Evolutionary conservation across 1,139 yeast genomes (phyloP).

Genomic region (Insectozyma bohioensis): DNA sequence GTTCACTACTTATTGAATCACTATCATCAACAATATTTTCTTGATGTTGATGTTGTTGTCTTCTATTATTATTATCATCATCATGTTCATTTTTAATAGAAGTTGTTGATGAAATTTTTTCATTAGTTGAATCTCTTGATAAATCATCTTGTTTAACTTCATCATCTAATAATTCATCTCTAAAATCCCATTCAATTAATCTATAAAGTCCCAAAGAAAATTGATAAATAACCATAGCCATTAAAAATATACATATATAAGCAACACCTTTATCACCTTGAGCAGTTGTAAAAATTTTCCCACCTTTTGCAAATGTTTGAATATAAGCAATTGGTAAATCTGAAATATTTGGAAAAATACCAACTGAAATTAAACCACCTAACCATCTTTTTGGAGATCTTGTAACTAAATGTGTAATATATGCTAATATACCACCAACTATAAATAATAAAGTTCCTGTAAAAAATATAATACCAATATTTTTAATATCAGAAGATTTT

Average conservation of each 20-base stretch:
- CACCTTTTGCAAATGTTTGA: slow-evolving; percentile 72
- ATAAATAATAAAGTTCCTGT: slow-evolving; percentile 47
- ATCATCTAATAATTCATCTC: slow-evolving; percentile 21
- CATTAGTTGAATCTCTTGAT: slow-evolving; percentile 4
- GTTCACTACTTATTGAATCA: slow-evolving; percentile 8
- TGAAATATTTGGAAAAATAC: slow-evolving; percentile 69
- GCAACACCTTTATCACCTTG: slow-evolving; percentile 83
- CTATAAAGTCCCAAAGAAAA: slow-evolving; percentile 77
- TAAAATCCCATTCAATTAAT: slow-evolving; percentile 71
- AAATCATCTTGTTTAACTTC: slow-evolving; percentile 9
- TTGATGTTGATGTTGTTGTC: too few species aligned
- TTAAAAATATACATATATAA: slow-evolving; percentile 75
- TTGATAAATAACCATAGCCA: slow-evolving; percentile 66
- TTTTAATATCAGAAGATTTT: slow-evolving; percentile 69
- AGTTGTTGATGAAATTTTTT: slow-evolving; percentile 1
- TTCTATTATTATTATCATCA: background rate
- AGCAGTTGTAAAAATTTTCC: slow-evolving; percentile 50
- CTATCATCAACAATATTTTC: background rate
- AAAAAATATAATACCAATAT: slow-evolving; percentile 70
- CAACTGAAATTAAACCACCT: slow-evolving; percentile 70
- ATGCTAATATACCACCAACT: slow-evolving; percentile 38
- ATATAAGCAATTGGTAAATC: slow-evolving; percentile 90
- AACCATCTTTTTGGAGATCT: slow-evolving; percentile 71
- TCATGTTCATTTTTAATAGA: background rate
- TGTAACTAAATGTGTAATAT: slow-evolving; percentile 31